Percentiles rank a stretch among this genome's conserved stretches.
phyloP scores from a whole-genome alignment of 495 filamentous ascomycete genomes.

The Daldinia concentrica region DNA sequence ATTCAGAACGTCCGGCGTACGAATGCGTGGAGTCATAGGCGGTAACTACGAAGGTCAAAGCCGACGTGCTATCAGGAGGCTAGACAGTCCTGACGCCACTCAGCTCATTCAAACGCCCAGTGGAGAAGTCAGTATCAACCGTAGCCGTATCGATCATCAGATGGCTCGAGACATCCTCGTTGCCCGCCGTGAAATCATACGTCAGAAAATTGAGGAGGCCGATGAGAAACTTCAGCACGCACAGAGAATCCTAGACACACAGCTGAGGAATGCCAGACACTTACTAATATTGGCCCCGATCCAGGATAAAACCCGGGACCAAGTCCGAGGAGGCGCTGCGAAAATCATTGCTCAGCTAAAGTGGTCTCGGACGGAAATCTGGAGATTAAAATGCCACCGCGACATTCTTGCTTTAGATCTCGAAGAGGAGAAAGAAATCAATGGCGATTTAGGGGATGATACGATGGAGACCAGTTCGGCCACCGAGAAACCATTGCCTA shows the following conservation, averaged over 20 bases:
- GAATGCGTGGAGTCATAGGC: constrained; percentile 86
- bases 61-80: constrained; percentile 73
- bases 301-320: constrained; percentile 83
- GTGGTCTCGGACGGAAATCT: constrained; percentile 92
- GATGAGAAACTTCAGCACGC: constrained; percentile 79
- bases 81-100: constrained; percentile 62
- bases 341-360: constrained; percentile 89
- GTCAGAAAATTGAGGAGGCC: constrained; percentile 80
- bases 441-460: constrained; percentile 48
- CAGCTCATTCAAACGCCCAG: constrained; percentile 72
- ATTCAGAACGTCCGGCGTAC: constrained; percentile 90
- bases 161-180: constrained; percentile 83
- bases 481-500: constrained; percentile 34
- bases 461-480: constrained; percentile 27
- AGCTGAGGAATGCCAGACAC: constrained; percentile 91
- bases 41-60: constrained; percentile 86
- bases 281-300: constrained; percentile 89
- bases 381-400: constrained; percentile 88
- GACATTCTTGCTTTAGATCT: constrained; percentile 88
- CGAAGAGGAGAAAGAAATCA: constrained; percentile 71
- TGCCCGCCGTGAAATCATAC: constrained; percentile 82
- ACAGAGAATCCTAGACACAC: constrained; percentile 79
- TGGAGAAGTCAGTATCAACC: constrained; percentile 73
- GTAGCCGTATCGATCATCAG: constrained; percentile 76
- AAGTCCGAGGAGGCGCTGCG: constrained; percentile 83